These are phyloP conservation scores for Lactarius sanguifluus DNA, from an alignment of 768 basidiomycete genomes.

Conservation along the genomic window DNA sequence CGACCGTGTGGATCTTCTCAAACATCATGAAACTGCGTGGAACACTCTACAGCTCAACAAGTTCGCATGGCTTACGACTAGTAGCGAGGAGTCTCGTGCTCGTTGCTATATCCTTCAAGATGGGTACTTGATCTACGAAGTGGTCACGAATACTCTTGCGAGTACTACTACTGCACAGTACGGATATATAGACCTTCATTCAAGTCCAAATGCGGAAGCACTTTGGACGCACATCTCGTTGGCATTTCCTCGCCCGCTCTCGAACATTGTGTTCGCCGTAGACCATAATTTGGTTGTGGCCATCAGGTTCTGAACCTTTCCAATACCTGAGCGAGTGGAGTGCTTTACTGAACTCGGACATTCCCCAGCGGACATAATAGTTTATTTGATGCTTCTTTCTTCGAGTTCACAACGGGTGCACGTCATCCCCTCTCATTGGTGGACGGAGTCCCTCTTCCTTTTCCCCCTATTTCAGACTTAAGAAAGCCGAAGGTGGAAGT, in stretches of 20 bases:
- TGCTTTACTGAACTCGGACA: not conserved
- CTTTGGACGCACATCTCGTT: constrained; percentile 7
- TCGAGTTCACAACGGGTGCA: constrained; percentile 14
- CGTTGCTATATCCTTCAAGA: not conserved
- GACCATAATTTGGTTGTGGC: constrained; percentile 19
- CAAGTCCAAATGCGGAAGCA: not conserved
- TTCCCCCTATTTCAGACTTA: not conserved
- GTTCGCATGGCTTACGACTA: no score
- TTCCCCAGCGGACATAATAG: not conserved
- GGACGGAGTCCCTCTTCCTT: constrained; percentile 9
- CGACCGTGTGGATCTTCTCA: constrained; percentile 3
- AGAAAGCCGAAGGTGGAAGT: constrained; percentile 9
- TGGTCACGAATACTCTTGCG: not conserved
- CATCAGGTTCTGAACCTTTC: constrained; percentile 4
- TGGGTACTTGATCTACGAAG: constrained; percentile 12
- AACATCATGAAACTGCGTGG: constrained; percentile 2
- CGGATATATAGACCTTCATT: constrained; percentile 16
- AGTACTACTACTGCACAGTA: not conserved
- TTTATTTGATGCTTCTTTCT: not conserved
- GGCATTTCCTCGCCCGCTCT: not conserved
- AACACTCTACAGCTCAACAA: not conserved
- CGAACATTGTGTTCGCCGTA: constrained; percentile 9
- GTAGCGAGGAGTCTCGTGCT: not conserved
- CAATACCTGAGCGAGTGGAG: not conserved
- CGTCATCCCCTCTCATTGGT: constrained; percentile 15